phyloP scores from a whole-genome alignment of 148 eudicot species.

The Fallopia convolvulus region DNA sequence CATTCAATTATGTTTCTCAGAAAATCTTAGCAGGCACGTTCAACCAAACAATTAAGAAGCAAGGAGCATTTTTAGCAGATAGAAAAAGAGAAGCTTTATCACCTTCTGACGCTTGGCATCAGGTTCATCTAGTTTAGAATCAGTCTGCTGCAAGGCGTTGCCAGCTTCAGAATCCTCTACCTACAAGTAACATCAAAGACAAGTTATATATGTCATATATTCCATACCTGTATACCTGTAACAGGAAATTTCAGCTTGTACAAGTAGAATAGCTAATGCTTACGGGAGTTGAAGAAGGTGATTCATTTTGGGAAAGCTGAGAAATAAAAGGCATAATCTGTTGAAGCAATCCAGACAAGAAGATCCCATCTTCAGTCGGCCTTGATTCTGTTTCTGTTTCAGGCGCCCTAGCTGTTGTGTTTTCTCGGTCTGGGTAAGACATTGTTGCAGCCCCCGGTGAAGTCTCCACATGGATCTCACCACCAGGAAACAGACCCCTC shows the following conservation, averaged over 20 bases:
- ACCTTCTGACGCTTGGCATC: constrained; percentile 42
- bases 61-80: background rate
- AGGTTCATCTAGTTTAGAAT: constrained; percentile 19
- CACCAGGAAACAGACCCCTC: constrained; percentile 34
- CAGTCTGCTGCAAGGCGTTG: constrained; percentile 20
- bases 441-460: constrained; percentile 16
- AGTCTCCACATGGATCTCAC: constrained; percentile 37
- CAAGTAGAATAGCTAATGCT: constrained; percentile 12
- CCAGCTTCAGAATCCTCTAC: constrained; percentile 24
- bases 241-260: background rate
- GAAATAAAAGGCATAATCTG: constrained; percentile 35
- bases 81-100: constrained; percentile 7
- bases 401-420: constrained; percentile 17
- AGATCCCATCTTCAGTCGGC: constrained; percentile 32
- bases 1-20: background rate
- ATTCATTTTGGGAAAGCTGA: constrained; percentile 15
- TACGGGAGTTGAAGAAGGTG: constrained; percentile 26
- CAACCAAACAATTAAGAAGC: background rate
- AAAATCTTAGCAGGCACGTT: background rate
- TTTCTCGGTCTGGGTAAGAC: constrained; percentile 21
- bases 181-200: constrained; percentile 14
- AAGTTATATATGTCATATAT: background rate
- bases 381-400: constrained; percentile 24
- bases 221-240: background rate
- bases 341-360: constrained; percentile 34